Base-by-base conservation (phyloP, 305 asterid genomes). In the Fraxinus paxiana region DNA sequence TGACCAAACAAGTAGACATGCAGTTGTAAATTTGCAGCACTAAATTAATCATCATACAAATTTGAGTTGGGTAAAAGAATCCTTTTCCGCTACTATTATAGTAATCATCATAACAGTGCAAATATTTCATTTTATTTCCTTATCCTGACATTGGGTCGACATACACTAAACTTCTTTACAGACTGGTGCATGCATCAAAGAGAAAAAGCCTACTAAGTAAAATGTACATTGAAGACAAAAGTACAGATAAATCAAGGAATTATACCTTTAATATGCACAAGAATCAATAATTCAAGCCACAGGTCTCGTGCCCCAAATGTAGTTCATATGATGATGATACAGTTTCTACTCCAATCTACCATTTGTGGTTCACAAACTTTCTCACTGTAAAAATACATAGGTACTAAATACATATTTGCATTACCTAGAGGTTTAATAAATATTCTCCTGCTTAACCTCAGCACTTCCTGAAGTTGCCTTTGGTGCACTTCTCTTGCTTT, bases 401-500 rank as follows among this genome's bases (percentile, higher is more conserved):
- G 43, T 63, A 72, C 67, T 54, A 69, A 46, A 26, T 72, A 61
- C 41, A n/a, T 38, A 54, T 82, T 43, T 56, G 43, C 79, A 61
- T 65, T 74, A 69, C 12, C 79, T 81, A 33, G 74, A 78, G 37
- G 82, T 82, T 87, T 80, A 88, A 73, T 85, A 80, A 84, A 86
- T 84, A 75, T 28, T 83, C 71, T 85, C 89, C 67, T 84, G 87
- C 80, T 87, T 82, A 38, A 82, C 77, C 28, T 72, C 83, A 4
- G 83, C 77, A 75, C 79, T 80, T 80, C 81, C 89, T 77, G 77
- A 20, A 59, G 75, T 72, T 35, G 80, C 80, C 87, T 87, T 89
- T 37, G 79, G 76, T 76, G 89, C 82, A 84, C 86, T 88, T 84
- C 93, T 88, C 86, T 83, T 90, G 87, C 63, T 85, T 75, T 89